phyloP scores from a whole-genome alignment of 1,139 yeast genomes.

The Ashbya aceris region DNA sequence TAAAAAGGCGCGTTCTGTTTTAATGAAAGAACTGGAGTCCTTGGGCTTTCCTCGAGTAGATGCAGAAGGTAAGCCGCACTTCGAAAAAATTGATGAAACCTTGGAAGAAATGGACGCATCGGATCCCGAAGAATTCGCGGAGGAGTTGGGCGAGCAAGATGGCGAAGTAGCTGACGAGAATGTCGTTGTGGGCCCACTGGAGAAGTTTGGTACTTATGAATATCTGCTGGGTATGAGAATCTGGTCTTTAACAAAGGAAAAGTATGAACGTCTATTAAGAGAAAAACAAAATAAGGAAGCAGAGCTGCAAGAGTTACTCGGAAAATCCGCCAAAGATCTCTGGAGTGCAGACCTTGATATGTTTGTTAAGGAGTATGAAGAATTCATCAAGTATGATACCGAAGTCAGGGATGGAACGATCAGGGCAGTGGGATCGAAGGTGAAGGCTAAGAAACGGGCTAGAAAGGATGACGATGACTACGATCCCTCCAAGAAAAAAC shows the following conservation, averaged over 20 bases:
- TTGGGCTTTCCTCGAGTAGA: slow-evolving; percentile 70
- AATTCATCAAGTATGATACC: slow-evolving; percentile 49
- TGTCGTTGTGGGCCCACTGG: slow-evolving; percentile 30
- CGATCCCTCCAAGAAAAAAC: slow-evolving; percentile 25
- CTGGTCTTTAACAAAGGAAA: slow-evolving; percentile 86
- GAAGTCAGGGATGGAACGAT: slow-evolving; percentile 32
- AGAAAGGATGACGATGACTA: slow-evolving; percentile 25
- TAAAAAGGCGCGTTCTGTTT: slow-evolving; percentile 59
- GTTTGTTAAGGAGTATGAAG: slow-evolving; percentile 58
- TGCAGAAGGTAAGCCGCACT: slow-evolving; percentile 53
- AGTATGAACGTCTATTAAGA: slow-evolving; percentile 67
- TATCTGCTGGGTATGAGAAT: slow-evolving; percentile 81
- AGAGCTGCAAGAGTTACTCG: slow-evolving; percentile 59
- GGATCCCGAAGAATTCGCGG: slow-evolving; percentile 29
- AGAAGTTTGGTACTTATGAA: slow-evolving; percentile 52
- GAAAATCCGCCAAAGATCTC: slow-evolving; percentile 71
- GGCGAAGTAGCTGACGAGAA: slow-evolving; percentile 27
- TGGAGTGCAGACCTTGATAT: slow-evolving; percentile 80
- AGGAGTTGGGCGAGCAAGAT: slow-evolving; percentile 32
- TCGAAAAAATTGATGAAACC: slow-evolving; percentile 32
- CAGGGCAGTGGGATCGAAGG: slow-evolving; percentile 21
- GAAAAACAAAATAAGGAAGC: slow-evolving; percentile 66
- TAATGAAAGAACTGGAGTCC: slow-evolving; percentile 54
- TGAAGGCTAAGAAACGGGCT: slow-evolving; percentile 26
- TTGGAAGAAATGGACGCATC: slow-evolving; percentile 24